Evolutionary conservation across 352 stramenopile species (phyloP).

Genomic region (Phytophthora litchii): DNA sequence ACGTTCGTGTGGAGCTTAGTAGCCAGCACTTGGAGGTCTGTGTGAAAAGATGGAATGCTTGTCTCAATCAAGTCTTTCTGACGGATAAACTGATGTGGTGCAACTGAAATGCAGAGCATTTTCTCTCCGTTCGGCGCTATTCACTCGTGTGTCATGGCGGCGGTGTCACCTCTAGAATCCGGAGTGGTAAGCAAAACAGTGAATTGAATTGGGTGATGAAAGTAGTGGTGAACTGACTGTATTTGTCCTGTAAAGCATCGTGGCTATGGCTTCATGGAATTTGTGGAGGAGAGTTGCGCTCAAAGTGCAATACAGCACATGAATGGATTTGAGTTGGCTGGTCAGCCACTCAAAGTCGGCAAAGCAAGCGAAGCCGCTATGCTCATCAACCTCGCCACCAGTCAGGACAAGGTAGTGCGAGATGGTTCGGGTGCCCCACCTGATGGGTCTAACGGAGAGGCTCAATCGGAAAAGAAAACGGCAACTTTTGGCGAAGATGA

Average conservation of each 20-base stretch:
- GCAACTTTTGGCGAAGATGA: slow-evolving; percentile 55
- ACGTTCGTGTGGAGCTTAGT: slow-evolving; percentile 76
- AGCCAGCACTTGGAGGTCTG: slow-evolving; percentile 76
- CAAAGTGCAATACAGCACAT: slow-evolving; percentile 82
- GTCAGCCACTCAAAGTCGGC: slow-evolving; percentile 75
- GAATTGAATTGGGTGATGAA: background rate
- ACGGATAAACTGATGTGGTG: background rate
- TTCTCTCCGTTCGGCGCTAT: slow-evolving; percentile 80
- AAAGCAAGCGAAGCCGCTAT: slow-evolving; percentile 76
- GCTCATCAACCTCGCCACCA: slow-evolving; percentile 69
- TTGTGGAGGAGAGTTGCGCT: slow-evolving; percentile 62
- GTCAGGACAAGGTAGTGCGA: slow-evolving; percentile 67
- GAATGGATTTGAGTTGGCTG: slow-evolving; percentile 81
- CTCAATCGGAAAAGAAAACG: slow-evolving; percentile 29
- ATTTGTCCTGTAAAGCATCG: slow-evolving; percentile 46
- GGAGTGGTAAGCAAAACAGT: slow-evolving; percentile 38
- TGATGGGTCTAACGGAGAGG: background rate
- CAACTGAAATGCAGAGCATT: slow-evolving; percentile 54
- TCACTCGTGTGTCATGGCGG: slow-evolving; percentile 68
- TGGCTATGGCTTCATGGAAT: slow-evolving; percentile 80
- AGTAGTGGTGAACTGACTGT: background rate
- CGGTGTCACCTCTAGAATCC: slow-evolving; percentile 60
- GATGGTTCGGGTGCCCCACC: slow-evolving; percentile 24
- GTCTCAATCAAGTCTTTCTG: background rate
- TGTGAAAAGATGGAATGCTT: background rate